Evolutionary conservation across 257 asterid species (phyloP), one percentile per base, ranked within the genome.

Genomic region (Nicotiana paniculata): DNA sequence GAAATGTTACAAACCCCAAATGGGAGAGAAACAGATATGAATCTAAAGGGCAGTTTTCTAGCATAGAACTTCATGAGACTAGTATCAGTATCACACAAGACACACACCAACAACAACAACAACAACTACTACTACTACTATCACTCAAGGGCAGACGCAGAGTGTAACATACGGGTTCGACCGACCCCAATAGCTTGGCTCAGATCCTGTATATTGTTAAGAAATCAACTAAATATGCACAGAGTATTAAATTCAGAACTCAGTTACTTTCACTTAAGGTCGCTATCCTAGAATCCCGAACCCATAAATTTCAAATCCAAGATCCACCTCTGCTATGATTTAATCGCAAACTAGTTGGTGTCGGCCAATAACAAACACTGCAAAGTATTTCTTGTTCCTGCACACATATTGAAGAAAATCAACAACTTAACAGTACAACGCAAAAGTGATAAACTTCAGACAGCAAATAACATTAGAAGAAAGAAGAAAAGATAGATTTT

Each of bases 41-140:
- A 69, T 37, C 83, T 70, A 65, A 51, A n/a, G 33, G 76, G 79
- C 58, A 86, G 78, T 81, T 77, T 82, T 85, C 86, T 88, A 57
- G 82, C 61, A 61, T 59, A 75, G 82, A 82, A 70, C 81, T 81
- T 26, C 93, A 91, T 92, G 88, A 86, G 81, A 79, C 13, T 62
- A 80, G 76, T 63, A 13, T 79, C 59, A 72, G 24, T 72, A 13
- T n/a, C 39, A 46, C 21, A 46, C 39, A 46, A 46, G 13, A 66
- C 13, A 37, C 30, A 21, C 24, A 21, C 24, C 46, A 2, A 18
- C 6, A 66, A 7, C 46, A 39, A 1, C 0, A 39, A 39, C 46
- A 39, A 39, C 46, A 39, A 39, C 48, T 1, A 39, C 48, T 1
- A 39, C 48, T 1, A 43, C 48, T 7, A 39, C 48, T 39, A 39